These are phyloP conservation scores for Trametes villosa DNA, from an alignment of 768 basidiomycete genomes.

Conservation along the genomic window DNA sequence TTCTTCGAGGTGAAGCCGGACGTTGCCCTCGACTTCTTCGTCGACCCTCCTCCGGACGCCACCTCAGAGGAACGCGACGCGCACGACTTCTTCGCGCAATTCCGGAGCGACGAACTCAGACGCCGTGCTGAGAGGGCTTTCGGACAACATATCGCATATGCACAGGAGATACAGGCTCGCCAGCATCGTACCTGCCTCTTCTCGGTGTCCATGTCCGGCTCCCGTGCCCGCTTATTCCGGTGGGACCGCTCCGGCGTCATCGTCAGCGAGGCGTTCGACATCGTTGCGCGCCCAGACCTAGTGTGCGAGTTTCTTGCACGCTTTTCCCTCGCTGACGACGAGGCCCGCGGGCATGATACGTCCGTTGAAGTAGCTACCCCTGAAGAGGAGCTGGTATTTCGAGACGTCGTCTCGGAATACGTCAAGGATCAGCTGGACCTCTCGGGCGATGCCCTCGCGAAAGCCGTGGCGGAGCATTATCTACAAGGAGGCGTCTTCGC, in stretches of 20 bases:
- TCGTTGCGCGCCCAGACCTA: neutral
- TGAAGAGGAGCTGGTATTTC: neutral
- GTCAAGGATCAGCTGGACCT: neutral
- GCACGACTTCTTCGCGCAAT: neutral
- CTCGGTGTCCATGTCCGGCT: neutral
- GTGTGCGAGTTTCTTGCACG: constrained; percentile 7
- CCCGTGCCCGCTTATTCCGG: constrained; percentile 4
- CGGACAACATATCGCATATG: constrained; percentile 2
- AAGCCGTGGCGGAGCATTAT: constrained; percentile 10
- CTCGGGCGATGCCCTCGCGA: neutral
- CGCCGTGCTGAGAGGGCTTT: neutral
- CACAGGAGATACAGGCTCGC: constrained; percentile 16
- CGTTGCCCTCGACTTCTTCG: constrained; percentile 8
- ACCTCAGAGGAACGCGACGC: neutral
- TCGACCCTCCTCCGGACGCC: neutral
- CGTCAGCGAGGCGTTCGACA: constrained; percentile 7
- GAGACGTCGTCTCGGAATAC: neutral
- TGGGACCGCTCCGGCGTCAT: constrained; percentile 7
- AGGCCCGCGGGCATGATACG: neutral
- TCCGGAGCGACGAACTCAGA: neutral
- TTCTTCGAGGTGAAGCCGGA: constrained; percentile 13
- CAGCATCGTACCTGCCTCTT: constrained; percentile 31
- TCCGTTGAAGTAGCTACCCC: neutral
- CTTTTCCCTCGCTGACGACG: neutral
- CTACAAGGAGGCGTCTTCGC: neutral